A percentile compares a stretch with the other conserved stretches of the same genome.
phyloP scores from a whole-genome alignment of 2,329 filamentous ascomycete species.

The Periconia sp. region DNA sequence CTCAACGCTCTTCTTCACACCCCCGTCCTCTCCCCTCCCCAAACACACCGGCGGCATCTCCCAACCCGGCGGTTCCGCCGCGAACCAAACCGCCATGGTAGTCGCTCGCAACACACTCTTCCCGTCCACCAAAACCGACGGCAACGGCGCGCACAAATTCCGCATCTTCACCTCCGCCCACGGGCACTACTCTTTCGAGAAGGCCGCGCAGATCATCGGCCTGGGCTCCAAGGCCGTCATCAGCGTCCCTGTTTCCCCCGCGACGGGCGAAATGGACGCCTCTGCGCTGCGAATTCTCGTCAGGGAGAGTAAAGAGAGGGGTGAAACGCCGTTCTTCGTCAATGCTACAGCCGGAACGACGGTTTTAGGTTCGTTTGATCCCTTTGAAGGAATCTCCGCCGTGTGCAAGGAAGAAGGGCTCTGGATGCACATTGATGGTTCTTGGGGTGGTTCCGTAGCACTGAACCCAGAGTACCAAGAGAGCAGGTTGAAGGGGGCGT shows the following conservation, averaged over 20 bases:
- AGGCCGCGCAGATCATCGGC: slow-evolving; percentile 88
- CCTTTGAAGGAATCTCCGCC: slow-evolving; percentile 67
- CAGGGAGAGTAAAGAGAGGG: slow-evolving; percentile 61
- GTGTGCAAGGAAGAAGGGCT: slow-evolving; percentile 72
- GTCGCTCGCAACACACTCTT: slow-evolving; percentile 85
- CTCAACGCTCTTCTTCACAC: slow-evolving; percentile 65
- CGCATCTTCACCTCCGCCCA: slow-evolving; percentile 86
- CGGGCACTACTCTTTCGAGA: slow-evolving; percentile 93
- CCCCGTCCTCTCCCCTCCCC: slow-evolving; percentile 49
- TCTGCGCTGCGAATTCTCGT: slow-evolving; percentile 66
- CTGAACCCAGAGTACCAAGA: slow-evolving; percentile 64
- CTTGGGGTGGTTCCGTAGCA: slow-evolving; percentile 83
- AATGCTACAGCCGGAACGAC: slow-evolving; percentile 96
- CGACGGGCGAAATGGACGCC: slow-evolving; percentile 69
- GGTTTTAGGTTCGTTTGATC: slow-evolving; percentile 86
- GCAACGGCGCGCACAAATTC: slow-evolving; percentile 67
- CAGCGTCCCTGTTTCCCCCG: slow-evolving; percentile 69
- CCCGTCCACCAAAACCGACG: slow-evolving; percentile 72
- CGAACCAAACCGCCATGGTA: slow-evolving; percentile 82
- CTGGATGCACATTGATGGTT: slow-evolving; percentile 93
- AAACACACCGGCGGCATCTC: slow-evolving; percentile 63
- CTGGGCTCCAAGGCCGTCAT: slow-evolving; percentile 76
- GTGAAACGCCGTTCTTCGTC: slow-evolving; percentile 86
- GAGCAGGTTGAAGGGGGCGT: slow-evolving; percentile 67
- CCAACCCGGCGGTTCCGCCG: slow-evolving; percentile 78